phyloP scores from a whole-genome alignment of 2,329 filamentous ascomycete species.

The Penicillium digitatum region DNA sequence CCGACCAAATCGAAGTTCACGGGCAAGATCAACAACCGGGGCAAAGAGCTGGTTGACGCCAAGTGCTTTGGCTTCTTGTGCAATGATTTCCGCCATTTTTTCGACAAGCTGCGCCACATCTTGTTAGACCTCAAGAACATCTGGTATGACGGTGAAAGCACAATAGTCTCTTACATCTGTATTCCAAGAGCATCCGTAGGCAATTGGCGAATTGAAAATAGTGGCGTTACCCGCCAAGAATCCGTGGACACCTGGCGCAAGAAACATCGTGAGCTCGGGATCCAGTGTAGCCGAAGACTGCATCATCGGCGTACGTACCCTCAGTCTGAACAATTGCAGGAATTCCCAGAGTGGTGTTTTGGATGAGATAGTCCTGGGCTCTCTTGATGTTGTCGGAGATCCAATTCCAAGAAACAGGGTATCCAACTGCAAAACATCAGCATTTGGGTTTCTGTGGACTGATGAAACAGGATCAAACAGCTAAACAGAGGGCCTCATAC shows the following conservation, averaged over 20 bases:
- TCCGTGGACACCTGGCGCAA: conserved; percentile 56
- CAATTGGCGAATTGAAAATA: conserved; percentile 75
- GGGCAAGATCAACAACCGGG: conserved; percentile 65
- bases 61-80: conserved; percentile 60
- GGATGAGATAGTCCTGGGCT: conserved; percentile 65
- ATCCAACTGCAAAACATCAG: conserved; percentile 50
- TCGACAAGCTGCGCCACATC: conserved; percentile 47
- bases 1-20: conserved; percentile 66
- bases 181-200: conserved; percentile 68
- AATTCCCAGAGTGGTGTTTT: conserved; percentile 66
- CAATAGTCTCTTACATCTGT: conserved; percentile 38
- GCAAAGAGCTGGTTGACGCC: conserved; percentile 72
- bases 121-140: not conserved
- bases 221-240: conserved; percentile 69
- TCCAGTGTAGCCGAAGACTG: not conserved
- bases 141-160: not conserved
- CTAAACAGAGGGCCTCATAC: conserved; percentile 14
- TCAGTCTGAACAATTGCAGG: conserved; percentile 71
- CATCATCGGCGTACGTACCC: conserved; percentile 37
- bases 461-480: not conserved
- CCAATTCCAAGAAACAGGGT: conserved; percentile 61
- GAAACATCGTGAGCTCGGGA: not conserved
- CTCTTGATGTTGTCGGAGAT: conserved; percentile 60
- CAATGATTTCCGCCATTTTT: conserved; percentile 65
- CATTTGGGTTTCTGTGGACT: not conserved